Base-by-base conservation (phyloP, 345 rosid species). In the Murraya koenigii region DNA sequence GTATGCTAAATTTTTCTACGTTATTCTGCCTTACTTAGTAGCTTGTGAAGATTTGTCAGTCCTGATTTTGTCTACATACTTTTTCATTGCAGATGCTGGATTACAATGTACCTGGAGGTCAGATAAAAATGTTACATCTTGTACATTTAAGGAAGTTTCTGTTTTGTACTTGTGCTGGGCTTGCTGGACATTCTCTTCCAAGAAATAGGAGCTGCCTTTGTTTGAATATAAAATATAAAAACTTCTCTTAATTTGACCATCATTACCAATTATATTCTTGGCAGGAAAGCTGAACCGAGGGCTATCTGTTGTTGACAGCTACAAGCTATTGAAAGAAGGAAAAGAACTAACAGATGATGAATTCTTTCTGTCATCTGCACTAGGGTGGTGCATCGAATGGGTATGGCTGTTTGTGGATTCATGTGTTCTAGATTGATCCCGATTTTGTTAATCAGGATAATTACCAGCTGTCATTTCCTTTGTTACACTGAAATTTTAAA, bases 271-370 rank as follows among this genome's bases (percentile, higher is more conserved):
- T n/a, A 6, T 14, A 65, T 52, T 23, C 33, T 36, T 36, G 41
- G 54, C 90, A 93, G 98, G 98, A 75, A 94, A 92, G 85, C 87
- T 96, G 77, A 96, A 96, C 58, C 83, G 99, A n/a, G 98, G 99
- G 26, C 88, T 94, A 72, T 96, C 97, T 65, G 98, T 96, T 23
- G 26, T 80, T 75, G 85, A 82, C 69, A 80, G 86, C 75, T 78
- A 80, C 78, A 76, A 76, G 65, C 69, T 80, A 66, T 66, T 85
- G 75, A 85, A 80, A 75, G 82, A 82, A 67, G 82, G 81, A 70
- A 63, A 76, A 58, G 84, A 76, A 65, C 62, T 82, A 55, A 78
- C 82, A 1, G 82, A 85, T 38, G 84, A 80, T 44, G 84, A 85
- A 78, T 68, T 82, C 15, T 85, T 82, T 69, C 84, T 78, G 26